A percentile compares a stretch with the other conserved stretches of the same genome.
phyloP scores from a whole-genome alignment of 2,329 filamentous ascomycete species.

The Tolypocladium inflatum region DNA sequence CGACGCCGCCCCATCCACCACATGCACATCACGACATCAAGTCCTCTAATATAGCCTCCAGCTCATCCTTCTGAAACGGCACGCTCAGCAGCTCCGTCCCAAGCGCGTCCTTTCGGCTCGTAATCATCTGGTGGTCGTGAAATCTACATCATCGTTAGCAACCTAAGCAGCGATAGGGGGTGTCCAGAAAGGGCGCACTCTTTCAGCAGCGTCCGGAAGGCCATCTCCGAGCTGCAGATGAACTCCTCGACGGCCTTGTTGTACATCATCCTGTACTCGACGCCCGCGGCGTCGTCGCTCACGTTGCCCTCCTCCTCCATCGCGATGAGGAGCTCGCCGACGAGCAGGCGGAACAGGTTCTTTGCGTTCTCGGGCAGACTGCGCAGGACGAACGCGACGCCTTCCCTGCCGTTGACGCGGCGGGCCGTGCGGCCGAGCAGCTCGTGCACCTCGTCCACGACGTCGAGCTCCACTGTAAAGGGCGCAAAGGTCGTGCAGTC shows the following conservation, averaged over 20 bases:
- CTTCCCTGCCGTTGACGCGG: conserved; percentile 79
- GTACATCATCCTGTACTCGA: conserved; percentile 87
- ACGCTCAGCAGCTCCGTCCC: conserved; percentile 81
- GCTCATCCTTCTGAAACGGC: conserved; percentile 78
- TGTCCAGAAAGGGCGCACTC: conserved; percentile 47
- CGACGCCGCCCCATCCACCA: neutral
- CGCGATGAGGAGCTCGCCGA: conserved; percentile 71
- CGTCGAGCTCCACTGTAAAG: conserved; percentile 64
- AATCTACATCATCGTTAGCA: conserved; percentile 47
- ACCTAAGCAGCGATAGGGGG: neutral
- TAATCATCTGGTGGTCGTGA: conserved; percentile 96
- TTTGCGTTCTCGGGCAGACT: conserved; percentile 88
- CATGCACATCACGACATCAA: conserved; percentile 18
- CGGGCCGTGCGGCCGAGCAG: conserved; percentile 73
- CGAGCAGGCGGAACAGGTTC: conserved; percentile 73
- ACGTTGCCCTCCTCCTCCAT: conserved; percentile 49
- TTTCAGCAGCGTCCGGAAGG: conserved; percentile 86
- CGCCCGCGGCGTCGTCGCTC: conserved; percentile 46
- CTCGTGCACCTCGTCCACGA: conserved; percentile 84
- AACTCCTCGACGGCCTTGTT: conserved; percentile 96
- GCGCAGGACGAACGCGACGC: conserved; percentile 82
- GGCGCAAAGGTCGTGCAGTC: conserved; percentile 85
- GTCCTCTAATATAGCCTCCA: conserved; percentile 84
- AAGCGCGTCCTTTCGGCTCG: conserved; percentile 72
- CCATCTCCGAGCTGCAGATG: conserved; percentile 93